phyloP scores from a whole-genome alignment of 2,329 filamentous ascomycete genomes.

The Penicillium sp. region DNA sequence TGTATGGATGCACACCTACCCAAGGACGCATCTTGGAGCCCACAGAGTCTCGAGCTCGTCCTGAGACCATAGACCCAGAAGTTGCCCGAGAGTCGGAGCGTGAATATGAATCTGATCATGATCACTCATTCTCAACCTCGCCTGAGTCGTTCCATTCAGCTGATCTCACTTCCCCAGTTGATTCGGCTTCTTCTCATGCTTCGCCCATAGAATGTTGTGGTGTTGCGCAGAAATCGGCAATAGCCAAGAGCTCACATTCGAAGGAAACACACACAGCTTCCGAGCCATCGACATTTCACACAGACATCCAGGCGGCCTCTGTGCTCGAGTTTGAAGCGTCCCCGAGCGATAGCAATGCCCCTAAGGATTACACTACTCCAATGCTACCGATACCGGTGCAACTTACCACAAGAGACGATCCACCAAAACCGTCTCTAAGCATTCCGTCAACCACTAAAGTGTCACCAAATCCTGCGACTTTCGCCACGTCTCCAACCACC shows the following conservation, averaged over 20 bases:
- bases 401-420: conserved; percentile 4
- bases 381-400: not conserved
- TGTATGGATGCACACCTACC: no score
- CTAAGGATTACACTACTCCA: not conserved
- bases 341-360: conserved; percentile 1
- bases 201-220: conserved; percentile 20
- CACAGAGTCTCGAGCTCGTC: no score
- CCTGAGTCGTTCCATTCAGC: conserved; percentile 46
- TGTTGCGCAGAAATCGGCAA: not conserved
- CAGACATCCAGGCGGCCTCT: no score
- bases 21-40: no score
- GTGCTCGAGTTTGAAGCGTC: no score
- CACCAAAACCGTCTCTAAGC: conserved; percentile 3
- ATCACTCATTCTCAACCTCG: conserved; percentile 36
- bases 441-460: conserved; percentile 3
- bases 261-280: no score
- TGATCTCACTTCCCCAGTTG: conserved; percentile 23
- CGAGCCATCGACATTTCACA: no score
- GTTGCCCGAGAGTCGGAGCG: not conserved
- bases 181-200: conserved; percentile 20
- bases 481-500: conserved; percentile 29
- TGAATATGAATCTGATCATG: conserved; percentile 28
- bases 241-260: no score
- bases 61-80: no score
- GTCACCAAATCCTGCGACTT: conserved; percentile 14